A percentile compares a stretch with the other conserved stretches of the same genome.
These are phyloP conservation scores for Hapsidospora chrysogenum DNA, from an alignment of 495 filamentous ascomycete genomes.

Conservation along the genomic window DNA sequence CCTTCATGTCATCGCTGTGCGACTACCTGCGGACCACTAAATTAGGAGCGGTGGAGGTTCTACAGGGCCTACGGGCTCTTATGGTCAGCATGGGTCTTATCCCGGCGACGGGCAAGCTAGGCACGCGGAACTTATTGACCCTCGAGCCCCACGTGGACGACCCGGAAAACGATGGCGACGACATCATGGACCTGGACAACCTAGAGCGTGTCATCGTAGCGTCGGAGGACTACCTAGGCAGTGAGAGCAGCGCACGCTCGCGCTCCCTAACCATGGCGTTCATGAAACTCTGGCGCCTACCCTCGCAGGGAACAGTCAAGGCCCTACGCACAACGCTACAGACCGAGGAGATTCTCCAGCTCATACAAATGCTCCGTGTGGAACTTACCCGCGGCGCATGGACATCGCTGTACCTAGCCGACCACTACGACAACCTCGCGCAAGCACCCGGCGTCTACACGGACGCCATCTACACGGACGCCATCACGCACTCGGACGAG, in stretches of 20 bases:
- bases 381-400: conserved; percentile 49
- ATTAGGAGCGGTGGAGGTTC: conserved; percentile 27
- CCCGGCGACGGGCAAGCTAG: conserved; percentile 12
- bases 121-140: conserved; percentile 19
- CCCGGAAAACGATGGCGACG: too few species aligned
- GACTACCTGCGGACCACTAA: conserved; percentile 34
- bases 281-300: conserved; percentile 47
- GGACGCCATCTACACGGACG: conserved; percentile 5
- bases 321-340: conserved; percentile 49
- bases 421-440: conserved; percentile 12
- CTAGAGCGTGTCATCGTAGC: conserved; percentile 32
- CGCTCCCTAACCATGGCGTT: conserved; percentile 35
- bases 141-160: conserved; percentile 15
- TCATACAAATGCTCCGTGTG: conserved; percentile 56
- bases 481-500: conserved; percentile 24
- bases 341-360: conserved; percentile 47
- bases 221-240: conserved; percentile 30
- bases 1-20: conserved; percentile 40
- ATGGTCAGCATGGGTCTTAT: conserved; percentile 34
- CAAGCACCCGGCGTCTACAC: neutral
- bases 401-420: conserved; percentile 51
- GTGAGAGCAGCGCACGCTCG: conserved; percentile 22
- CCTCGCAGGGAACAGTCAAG: conserved; percentile 34
- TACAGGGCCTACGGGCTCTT: conserved; percentile 27
- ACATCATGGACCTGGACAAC: conserved; percentile 27